phyloP scores from a whole-genome alignment of 768 basidiomycete species.

The Naganishia randhawae region DNA sequence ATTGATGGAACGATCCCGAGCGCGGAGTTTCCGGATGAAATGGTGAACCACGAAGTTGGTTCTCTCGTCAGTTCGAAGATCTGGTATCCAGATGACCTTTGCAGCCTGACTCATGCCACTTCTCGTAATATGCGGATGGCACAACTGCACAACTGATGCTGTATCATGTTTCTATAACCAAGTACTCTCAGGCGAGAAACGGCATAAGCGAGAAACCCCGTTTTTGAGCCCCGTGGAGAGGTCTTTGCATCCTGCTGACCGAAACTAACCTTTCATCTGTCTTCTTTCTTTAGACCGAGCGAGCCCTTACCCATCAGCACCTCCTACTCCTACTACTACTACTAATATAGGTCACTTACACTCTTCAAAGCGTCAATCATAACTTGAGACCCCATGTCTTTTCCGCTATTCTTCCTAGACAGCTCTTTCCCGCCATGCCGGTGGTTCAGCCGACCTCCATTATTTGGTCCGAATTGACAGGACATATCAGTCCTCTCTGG shows the following conservation, averaged over 20 bases:
- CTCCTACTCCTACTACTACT: neutral
- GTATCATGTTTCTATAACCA: neutral
- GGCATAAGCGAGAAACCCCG: too few species aligned
- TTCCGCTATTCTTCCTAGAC: too few species aligned
- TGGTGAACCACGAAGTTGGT: too few species aligned
- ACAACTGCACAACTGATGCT: neutral
- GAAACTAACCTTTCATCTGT: neutral
- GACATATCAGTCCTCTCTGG: neutral
- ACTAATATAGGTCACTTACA: neutral
- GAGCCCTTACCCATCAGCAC: neutral
- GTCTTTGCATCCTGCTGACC: too few species aligned
- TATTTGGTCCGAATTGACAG: neutral
- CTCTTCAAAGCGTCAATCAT: too few species aligned
- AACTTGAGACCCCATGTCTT: too few species aligned
- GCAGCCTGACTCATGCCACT: neutral
- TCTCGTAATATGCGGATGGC: too few species aligned
- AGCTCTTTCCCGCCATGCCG: slow-evolving; percentile 6
- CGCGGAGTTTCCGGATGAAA: neutral
- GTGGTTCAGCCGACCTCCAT: neutral
- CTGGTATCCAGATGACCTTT: too few species aligned
- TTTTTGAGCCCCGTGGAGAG: neutral
- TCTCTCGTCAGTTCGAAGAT: too few species aligned
- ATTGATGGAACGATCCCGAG: neutral
- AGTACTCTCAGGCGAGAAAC: too few species aligned
- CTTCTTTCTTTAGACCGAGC: neutral